Conservation (phyloP, 176 grass and related monocot species). For the Eremochloa ophiuroides region DNA sequence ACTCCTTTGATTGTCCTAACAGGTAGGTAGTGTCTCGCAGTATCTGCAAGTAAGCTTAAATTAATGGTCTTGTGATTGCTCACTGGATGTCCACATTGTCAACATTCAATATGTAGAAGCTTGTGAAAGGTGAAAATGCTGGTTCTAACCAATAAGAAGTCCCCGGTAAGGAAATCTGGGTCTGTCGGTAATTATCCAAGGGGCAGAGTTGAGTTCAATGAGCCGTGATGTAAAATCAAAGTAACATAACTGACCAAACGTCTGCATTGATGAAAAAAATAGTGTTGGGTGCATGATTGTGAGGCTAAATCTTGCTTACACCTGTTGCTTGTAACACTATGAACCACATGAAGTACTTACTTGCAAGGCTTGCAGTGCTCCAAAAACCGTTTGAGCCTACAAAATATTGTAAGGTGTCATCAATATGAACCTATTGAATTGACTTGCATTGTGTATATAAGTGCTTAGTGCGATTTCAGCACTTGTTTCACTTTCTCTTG, state of each 20-base stretch:
- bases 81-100: background rate
- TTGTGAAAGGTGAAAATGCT: background rate
- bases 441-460: background rate
- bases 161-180: conserved; percentile 93
- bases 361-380: conserved; percentile 86
- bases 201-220: conserved; percentile 66
- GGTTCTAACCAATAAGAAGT: conserved; percentile 84
- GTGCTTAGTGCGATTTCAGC: background rate
- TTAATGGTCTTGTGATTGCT: background rate
- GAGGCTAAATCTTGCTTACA: background rate
- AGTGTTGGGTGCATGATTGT: conserved; percentile 10
- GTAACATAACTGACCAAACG: conserved; percentile 87
- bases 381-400: conserved; percentile 91
- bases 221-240: conserved; percentile 77
- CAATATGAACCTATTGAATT: background rate
- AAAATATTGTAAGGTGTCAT: conserved; percentile 38
- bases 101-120: background rate
- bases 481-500: background rate
- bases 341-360: conserved; percentile 42
- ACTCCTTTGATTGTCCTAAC: conserved; percentile 71
- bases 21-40: conserved; percentile 80
- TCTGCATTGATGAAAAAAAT: conserved; percentile 45
- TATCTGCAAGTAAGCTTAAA: conserved; percentile 58
- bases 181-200: conserved; percentile 76
- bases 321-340: background rate